Conservation (phyloP, 441 rosid species). For the Metrosideros polymorpha region DNA sequence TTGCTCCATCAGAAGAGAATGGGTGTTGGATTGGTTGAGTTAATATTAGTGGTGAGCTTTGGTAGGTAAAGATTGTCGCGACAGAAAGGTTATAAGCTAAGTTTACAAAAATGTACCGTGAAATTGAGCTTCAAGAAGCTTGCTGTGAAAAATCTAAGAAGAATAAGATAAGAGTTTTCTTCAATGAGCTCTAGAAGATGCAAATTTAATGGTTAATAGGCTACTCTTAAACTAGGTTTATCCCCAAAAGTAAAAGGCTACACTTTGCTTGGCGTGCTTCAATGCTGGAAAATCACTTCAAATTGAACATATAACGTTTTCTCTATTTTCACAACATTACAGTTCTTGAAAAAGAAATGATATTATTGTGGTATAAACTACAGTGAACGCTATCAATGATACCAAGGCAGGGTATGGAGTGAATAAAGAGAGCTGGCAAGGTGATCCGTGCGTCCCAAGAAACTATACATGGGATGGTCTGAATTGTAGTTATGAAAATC, state of each 20-base stretch:
- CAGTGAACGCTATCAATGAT: slow-evolving; percentile 31
- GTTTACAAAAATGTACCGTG: neutral
- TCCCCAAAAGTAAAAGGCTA: neutral
- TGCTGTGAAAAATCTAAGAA: neutral
- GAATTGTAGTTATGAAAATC: slow-evolving; percentile 18
- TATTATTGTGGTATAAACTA: neutral
- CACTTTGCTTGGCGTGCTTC: neutral
- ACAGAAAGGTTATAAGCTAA: neutral
- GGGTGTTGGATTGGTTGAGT: neutral
- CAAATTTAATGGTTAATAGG: neutral
- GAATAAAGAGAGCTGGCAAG: slow-evolving; percentile 30
- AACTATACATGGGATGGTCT: slow-evolving; percentile 47
- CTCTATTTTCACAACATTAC: neutral
- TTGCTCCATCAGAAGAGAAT: neutral
- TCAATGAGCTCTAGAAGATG: neutral
- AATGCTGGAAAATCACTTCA: neutral
- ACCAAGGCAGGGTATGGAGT: slow-evolving; percentile 26
- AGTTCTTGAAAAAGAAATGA: neutral
- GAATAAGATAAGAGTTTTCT: neutral
- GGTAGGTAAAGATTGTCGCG: neutral
- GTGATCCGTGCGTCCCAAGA: slow-evolving; percentile 57
- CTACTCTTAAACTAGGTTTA: neutral
- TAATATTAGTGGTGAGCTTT: neutral
- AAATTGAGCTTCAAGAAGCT: neutral
- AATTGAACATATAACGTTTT: neutral